Evolutionary conservation across 495 filamentous ascomycete species (phyloP).

Genomic region (Aspergillus sclerotiicarbonarius): DNA sequence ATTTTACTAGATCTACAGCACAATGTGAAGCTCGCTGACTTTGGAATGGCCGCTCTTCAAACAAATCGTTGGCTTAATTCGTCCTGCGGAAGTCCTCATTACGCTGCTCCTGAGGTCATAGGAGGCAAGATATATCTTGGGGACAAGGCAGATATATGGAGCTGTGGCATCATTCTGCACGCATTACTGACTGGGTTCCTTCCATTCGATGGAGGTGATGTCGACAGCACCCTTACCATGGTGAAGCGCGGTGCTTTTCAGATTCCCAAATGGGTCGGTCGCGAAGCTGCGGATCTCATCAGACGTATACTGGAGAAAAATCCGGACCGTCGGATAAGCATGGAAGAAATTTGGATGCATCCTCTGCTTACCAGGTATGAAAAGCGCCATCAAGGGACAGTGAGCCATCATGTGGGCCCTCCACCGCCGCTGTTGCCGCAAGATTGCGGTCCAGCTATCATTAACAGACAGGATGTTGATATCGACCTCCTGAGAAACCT

Average conservation of each 20-base stretch:
- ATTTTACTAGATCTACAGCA: conserved; percentile 73
- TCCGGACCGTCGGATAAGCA: conserved; percentile 71
- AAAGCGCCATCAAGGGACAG: conserved; percentile 52
- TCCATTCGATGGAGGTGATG: conserved; percentile 73
- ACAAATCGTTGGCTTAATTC: conserved; percentile 71
- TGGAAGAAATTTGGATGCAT: conserved; percentile 79
- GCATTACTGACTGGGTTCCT: conserved; percentile 75
- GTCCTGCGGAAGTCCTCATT: conserved; percentile 94
- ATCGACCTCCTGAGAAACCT: conserved; percentile 77
- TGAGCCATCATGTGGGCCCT: conserved; percentile 52
- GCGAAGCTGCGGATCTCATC: conserved; percentile 78
- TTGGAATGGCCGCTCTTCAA: conserved; percentile 94
- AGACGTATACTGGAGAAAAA: conserved; percentile 67
- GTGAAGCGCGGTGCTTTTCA: conserved; percentile 69
- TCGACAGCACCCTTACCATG: conserved; percentile 57
- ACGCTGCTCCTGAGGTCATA: conserved; percentile 90
- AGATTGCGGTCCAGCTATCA: conserved; percentile 54
- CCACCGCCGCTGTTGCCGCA: conserved; percentile 48
- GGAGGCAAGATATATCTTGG: conserved; percentile 71
- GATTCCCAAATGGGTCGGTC: conserved; percentile 65
- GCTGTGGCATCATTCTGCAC: conserved; percentile 86
- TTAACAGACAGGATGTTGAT: conserved; percentile 62
- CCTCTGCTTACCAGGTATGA: conserved; percentile 80
- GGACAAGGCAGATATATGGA: conserved; percentile 87
- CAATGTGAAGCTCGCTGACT: conserved; percentile 90